Conservation (phyloP, 73 alveolate species). For the Uronychia binucleata region DNA sequence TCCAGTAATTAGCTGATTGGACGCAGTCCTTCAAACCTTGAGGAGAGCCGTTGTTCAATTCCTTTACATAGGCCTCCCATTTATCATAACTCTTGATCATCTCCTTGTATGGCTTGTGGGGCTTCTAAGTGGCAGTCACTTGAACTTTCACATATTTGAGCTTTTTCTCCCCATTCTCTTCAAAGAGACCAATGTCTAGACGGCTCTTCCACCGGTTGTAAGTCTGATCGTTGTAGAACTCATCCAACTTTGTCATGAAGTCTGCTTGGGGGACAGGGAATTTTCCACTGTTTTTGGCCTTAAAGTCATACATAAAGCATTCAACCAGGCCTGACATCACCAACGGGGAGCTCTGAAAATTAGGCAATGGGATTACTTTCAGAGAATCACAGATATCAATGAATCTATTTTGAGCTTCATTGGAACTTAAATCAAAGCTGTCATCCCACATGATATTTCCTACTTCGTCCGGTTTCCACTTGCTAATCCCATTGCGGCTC, state of each 20-base stretch:
- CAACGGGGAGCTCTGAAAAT: neutral
- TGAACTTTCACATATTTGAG: neutral
- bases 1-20: constrained; percentile 4
- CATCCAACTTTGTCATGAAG: neutral
- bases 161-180: neutral
- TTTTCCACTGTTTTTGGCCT: neutral
- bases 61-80: neutral
- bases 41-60: neutral
- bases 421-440: neutral
- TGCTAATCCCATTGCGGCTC: neutral
- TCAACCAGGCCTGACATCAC: neutral
- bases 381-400: constrained; percentile 1
- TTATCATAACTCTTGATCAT: neutral
- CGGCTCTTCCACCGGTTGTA: neutral
- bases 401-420: neutral
- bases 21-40: neutral
- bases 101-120: neutral
- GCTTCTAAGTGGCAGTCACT: neutral
- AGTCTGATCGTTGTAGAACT: neutral
- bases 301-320: constrained; percentile 26
- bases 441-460: constrained; percentile 15
- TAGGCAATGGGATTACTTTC: neutral
- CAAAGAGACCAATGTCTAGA: neutral
- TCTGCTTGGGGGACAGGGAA: constrained; percentile 31
- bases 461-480: constrained; percentile 5